phyloP scores from a whole-genome alignment of 2,329 filamentous ascomycete genomes.

The Claviceps sp. region DNA sequence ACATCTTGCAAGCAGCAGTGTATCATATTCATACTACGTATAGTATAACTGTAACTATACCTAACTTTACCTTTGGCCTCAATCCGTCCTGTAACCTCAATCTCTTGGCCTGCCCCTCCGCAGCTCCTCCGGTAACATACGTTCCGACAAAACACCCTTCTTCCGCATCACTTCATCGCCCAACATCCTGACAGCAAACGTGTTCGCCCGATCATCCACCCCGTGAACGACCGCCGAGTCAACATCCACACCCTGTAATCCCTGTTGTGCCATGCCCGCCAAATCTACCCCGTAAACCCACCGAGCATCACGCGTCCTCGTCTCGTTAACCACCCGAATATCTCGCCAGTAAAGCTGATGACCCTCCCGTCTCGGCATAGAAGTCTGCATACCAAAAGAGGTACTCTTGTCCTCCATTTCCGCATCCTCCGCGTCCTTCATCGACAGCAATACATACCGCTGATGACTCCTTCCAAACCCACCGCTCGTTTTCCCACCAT shows the following conservation, averaged over 20 bases:
- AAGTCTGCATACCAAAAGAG: not conserved
- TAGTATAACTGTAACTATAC: too few species aligned
- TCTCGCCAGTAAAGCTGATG: conserved; percentile 42
- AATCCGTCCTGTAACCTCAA: too few species aligned
- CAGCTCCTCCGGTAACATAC: too few species aligned
- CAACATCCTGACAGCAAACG: not conserved
- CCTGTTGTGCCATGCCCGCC: not conserved
- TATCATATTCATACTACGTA: too few species aligned
- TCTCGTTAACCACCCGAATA: conserved; percentile 41
- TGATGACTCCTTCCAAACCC: conserved; percentile 45
- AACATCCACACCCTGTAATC: not conserved
- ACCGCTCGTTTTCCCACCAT: conserved; percentile 30
- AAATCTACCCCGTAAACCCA: not conserved
- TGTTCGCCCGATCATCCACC: not conserved
- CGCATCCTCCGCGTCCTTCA: not conserved
- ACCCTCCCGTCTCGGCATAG: conserved; percentile 4
- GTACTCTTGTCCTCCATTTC: not conserved
- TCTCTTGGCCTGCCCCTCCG: too few species aligned
- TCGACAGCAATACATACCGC: conserved; percentile 33
- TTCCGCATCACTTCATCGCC: not conserved
- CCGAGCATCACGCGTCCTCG: conserved; percentile 34
- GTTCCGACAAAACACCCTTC: too few species aligned
- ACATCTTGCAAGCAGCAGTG: too few species aligned
- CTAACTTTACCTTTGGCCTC: too few species aligned
- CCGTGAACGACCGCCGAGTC: not conserved